These are phyloP conservation scores for Cordyceps farinosa DNA, from an alignment of 2,329 filamentous ascomycete genomes.

Conservation along the genomic window DNA sequence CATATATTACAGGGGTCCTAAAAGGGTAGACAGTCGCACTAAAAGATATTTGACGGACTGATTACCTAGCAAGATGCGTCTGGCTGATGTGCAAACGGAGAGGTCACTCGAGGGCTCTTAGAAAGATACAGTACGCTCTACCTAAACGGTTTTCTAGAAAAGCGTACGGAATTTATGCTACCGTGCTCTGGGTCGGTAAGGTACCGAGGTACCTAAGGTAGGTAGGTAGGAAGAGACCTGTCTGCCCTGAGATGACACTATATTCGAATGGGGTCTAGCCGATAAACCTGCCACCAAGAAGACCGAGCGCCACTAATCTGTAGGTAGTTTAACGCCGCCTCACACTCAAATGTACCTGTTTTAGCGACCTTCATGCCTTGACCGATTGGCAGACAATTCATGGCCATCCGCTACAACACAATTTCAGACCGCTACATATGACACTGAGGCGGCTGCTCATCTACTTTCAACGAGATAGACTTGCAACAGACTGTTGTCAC, in stretches of 20 bases:
- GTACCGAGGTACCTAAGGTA: too few relatives aligned
- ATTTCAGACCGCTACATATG: neutral
- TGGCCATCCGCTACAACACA: neutral
- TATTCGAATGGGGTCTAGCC: conserved; percentile 14
- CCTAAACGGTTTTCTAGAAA: too few relatives aligned
- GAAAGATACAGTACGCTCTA: too few relatives aligned
- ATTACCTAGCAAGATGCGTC: too few relatives aligned
- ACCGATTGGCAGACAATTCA: neutral
- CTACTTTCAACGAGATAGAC: neutral
- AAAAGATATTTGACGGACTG: too few relatives aligned
- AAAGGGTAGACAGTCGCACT: too few relatives aligned
- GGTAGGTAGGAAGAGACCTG: too few relatives aligned
- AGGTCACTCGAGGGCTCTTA: too few relatives aligned
- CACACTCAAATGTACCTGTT: neutral
- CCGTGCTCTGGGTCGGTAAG: too few relatives aligned
- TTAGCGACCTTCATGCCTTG: neutral
- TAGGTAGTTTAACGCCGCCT: neutral
- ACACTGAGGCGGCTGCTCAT: neutral
- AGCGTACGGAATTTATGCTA: too few relatives aligned
- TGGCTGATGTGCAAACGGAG: too few relatives aligned
- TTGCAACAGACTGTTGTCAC: neutral
- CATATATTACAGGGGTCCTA: too few relatives aligned
- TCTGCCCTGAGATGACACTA: neutral
- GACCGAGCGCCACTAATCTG: neutral
- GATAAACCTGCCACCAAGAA: neutral